phyloP scores from a whole-genome alignment of 495 filamentous ascomycete genomes.

The Tuber microsphaerosporum region DNA sequence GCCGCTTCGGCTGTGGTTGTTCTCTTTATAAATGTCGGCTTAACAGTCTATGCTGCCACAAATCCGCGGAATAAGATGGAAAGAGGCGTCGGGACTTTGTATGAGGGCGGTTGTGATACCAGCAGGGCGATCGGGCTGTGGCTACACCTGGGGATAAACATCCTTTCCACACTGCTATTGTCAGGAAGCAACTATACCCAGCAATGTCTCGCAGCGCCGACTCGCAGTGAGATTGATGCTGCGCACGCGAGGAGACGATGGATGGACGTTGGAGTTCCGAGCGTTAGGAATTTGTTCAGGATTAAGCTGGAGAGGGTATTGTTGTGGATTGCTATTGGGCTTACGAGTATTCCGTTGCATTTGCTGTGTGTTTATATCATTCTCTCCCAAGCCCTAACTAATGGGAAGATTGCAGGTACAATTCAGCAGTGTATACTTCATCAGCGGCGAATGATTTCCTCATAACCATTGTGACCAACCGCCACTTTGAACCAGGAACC shows the following conservation, averaged over 20 bases:
- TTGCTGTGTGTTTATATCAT: constrained; percentile 32
- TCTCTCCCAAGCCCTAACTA: background rate
- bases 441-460: constrained; percentile 1
- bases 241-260: constrained; percentile 29
- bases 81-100: background rate
- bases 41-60: background rate
- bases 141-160: constrained; percentile 38
- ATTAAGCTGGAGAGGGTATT: constrained; percentile 7
- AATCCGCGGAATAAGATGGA: background rate
- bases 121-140: constrained; percentile 18
- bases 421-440: constrained; percentile 38
- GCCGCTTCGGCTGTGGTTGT: background rate
- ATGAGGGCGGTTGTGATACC: constrained; percentile 4
- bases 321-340: constrained; percentile 30
- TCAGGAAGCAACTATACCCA: constrained; percentile 37
- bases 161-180: constrained; percentile 35
- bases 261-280: constrained; percentile 41
- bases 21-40: constrained; percentile 2
- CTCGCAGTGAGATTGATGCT: constrained; percentile 37
- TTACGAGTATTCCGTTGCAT: constrained; percentile 39
- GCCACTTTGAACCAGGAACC: background rate
- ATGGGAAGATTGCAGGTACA: constrained; percentile 13
- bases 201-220: constrained; percentile 41
- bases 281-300: constrained; percentile 36
- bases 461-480: background rate